phyloP scores from a whole-genome alignment of 352 stramenopile genomes.

The Phytophthora aleatoria region DNA sequence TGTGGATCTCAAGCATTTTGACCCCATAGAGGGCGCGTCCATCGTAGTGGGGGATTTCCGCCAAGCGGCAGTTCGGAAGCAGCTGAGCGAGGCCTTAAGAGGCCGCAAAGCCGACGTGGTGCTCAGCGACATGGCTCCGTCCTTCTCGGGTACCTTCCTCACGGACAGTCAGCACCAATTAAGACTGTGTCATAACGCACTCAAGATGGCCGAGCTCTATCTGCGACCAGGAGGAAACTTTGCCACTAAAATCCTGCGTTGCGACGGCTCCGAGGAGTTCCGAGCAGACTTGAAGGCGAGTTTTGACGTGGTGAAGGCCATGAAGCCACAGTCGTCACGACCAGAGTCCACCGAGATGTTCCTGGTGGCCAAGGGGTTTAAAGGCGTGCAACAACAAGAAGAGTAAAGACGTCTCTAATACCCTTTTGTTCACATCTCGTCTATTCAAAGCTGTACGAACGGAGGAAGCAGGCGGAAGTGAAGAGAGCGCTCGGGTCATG shows the following conservation, averaged over 20 bases:
- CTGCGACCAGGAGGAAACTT: conserved; percentile 78
- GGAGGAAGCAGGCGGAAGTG: conserved; percentile 30
- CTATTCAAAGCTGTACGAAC: conserved; percentile 37
- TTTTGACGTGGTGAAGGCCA: conserved; percentile 69
- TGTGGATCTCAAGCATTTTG: conserved; percentile 75
- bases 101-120: conserved; percentile 72
- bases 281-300: conserved; percentile 68
- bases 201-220: conserved; percentile 86
- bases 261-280: conserved; percentile 80
- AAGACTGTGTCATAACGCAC: conserved; percentile 84
- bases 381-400: conserved; percentile 18
- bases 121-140: conserved; percentile 90
- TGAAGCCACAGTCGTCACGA: conserved; percentile 82
- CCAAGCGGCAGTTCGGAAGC: conserved; percentile 47
- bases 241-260: conserved; percentile 82
- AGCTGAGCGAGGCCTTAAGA: conserved; percentile 59
- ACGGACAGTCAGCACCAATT: conserved; percentile 81
- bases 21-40: conserved; percentile 67
- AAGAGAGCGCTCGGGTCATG: conserved; percentile 3
- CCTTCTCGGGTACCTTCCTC: conserved; percentile 80
- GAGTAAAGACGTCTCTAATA: conserved; percentile 1
- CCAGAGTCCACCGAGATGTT: conserved; percentile 89
- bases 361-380: conserved; percentile 77
- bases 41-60: conserved; percentile 88
- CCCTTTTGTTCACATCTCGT: conserved; percentile 32